These are phyloP conservation scores for Globisporangium takayamanum DNA, from an alignment of 352 stramenopile species.

Conservation along the genomic window DNA sequence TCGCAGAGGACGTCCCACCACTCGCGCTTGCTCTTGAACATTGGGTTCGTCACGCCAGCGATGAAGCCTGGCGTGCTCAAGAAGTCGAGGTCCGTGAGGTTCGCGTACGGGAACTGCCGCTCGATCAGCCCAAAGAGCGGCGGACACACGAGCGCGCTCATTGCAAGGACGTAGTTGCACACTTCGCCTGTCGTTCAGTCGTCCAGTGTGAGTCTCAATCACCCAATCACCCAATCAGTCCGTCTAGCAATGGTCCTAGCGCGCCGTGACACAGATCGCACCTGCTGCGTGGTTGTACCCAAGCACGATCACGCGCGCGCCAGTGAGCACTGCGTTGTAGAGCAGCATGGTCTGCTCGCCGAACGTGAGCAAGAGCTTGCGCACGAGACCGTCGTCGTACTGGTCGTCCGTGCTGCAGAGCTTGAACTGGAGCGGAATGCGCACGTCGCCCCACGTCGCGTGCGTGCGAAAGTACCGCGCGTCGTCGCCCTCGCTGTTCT, in stretches of 20 bases:
- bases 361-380: slow-evolving; percentile 68
- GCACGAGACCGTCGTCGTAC: slow-evolving; percentile 71
- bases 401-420: slow-evolving; percentile 81
- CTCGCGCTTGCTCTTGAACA: slow-evolving; percentile 89
- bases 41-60: slow-evolving; percentile 88
- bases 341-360: slow-evolving; percentile 81
- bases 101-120: slow-evolving; percentile 84
- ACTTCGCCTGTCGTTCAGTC: slow-evolving; percentile 42
- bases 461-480: slow-evolving; percentile 55
- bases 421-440: slow-evolving; percentile 71
- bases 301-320: slow-evolving; percentile 69
- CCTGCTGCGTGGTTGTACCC: slow-evolving; percentile 78
- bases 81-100: slow-evolving; percentile 86
- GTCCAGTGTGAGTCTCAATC: not conserved
- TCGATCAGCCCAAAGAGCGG: slow-evolving; percentile 74
- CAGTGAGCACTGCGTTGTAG: slow-evolving; percentile 83
- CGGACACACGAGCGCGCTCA: slow-evolving; percentile 76
- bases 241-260: not conserved
- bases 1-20: slow-evolving; percentile 91
- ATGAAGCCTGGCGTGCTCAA: slow-evolving; percentile 80
- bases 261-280: slow-evolving; percentile 4
- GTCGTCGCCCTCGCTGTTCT: slow-evolving; percentile 20
- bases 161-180: slow-evolving; percentile 84
- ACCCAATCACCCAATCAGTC: not conserved
- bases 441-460: slow-evolving; percentile 51